Evolutionary conservation across 164 flowering plant genomes (phyloP).

Genomic region (Magnolia changhungtana): DNA sequence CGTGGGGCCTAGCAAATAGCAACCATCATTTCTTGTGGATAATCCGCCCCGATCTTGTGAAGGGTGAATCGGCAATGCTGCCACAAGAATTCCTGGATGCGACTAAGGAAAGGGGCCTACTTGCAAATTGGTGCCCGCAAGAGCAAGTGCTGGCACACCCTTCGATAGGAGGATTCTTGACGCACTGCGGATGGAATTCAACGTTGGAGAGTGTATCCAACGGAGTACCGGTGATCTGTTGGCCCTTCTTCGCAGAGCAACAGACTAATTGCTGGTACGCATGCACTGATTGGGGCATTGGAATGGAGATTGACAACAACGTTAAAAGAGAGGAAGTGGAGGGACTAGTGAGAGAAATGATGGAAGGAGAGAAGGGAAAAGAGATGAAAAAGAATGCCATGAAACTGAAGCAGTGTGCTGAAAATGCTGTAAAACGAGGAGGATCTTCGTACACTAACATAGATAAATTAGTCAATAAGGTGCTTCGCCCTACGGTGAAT

Average conservation of each 20-base stretch:
- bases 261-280: conserved; percentile 11
- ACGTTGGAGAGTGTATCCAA: conserved; percentile 12
- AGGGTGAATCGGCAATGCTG: conserved; percentile 27
- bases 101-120: conserved; percentile 14
- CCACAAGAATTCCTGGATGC: conserved; percentile 12
- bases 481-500: background rate
- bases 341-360: conserved; percentile 4
- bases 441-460: conserved; percentile 9
- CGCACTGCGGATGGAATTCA: conserved; percentile 23
- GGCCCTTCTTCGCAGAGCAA: conserved; percentile 16
- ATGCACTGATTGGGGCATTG: conserved; percentile 11
- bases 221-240: conserved; percentile 16
- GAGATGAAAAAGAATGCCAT: conserved; percentile 8
- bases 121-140: conserved; percentile 20
- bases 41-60: conserved; percentile 43
- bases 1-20: conserved; percentile 46
- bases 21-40: conserved; percentile 44
- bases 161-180: conserved; percentile 11
- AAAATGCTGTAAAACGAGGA: background rate
- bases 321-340: conserved; percentile 15
- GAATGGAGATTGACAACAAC: conserved; percentile 14
- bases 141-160: conserved; percentile 17
- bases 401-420: background rate
- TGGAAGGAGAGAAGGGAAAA: conserved; percentile 15
- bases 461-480: background rate